phyloP scores from a whole-genome alignment of 2,329 filamentous ascomycete species.

The Phialemoniopsis sp. region DNA sequence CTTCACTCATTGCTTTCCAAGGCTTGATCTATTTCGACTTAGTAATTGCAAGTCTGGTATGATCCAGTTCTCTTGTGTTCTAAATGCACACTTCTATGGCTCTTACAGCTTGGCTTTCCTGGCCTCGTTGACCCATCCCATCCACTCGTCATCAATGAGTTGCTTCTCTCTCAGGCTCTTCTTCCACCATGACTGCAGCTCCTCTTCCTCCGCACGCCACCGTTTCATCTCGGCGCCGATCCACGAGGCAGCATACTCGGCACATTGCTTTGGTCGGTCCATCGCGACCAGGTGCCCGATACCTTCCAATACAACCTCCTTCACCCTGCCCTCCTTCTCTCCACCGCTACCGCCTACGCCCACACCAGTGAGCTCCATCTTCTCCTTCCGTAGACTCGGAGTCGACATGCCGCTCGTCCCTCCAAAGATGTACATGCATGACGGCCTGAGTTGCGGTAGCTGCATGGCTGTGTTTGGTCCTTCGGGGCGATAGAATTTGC shows the following conservation, averaged over 20 bases:
- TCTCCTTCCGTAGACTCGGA: conserved; percentile 46
- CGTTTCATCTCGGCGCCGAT: conserved; percentile 49
- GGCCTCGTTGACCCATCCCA: conserved; percentile 38
- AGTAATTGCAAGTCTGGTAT: no score
- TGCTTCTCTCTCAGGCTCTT: conserved; percentile 46
- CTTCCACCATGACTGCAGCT: conserved; percentile 50
- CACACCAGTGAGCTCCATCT: conserved; percentile 59
- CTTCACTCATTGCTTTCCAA: no score
- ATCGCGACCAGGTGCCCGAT: conserved; percentile 81
- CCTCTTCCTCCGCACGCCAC: conserved; percentile 53
- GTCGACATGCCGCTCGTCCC: conserved; percentile 51
- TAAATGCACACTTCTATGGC: no score
- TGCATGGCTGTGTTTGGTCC: conserved; percentile 48
- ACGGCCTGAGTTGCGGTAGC: conserved; percentile 59
- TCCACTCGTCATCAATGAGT: conserved; percentile 50
- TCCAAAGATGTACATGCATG: conserved; percentile 68
- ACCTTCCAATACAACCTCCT: conserved; percentile 57
- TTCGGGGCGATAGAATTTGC: conserved; percentile 67
- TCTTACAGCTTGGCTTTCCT: no score
- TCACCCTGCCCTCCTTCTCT: conserved; percentile 60
- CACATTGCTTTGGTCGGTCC: conserved; percentile 68
- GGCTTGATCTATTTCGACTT: no score
- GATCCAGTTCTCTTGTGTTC: no score
- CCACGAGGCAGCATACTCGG: conserved; percentile 54
- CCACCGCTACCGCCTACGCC: conserved; percentile 67